Conservation (phyloP, 768 basidiomycete species). For the Russula griseocarnosa region DNA sequence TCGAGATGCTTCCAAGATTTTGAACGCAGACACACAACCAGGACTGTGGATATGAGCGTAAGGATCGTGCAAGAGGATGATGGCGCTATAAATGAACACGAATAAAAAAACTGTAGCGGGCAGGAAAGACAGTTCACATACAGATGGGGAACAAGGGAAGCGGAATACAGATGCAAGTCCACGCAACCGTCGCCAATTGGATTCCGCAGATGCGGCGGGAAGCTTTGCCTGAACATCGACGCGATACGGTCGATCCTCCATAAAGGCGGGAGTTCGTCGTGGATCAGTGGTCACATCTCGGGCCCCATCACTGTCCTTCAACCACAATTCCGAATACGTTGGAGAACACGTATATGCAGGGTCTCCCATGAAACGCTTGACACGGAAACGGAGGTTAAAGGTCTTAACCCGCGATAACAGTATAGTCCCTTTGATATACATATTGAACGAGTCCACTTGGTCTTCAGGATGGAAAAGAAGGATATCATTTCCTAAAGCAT, state of each 20-base stretch:
- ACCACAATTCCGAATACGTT: conserved; percentile 21
- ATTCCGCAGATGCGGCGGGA: conserved; percentile 35
- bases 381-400: conserved; percentile 64
- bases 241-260: conserved; percentile 33
- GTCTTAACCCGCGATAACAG: conserved; percentile 57
- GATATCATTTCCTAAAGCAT: conserved; percentile 59
- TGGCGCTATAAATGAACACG: conserved; percentile 43
- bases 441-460: conserved; percentile 64
- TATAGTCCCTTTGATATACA: conserved; percentile 67
- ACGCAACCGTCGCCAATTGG: conserved; percentile 38
- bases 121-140: conserved; percentile 36
- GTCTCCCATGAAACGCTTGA: conserved; percentile 58
- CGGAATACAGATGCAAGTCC: conserved; percentile 38
- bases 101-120: conserved; percentile 29
- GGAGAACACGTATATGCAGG: conserved; percentile 40
- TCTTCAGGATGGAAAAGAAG: conserved; percentile 57
- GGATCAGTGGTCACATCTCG: conserved; percentile 30
- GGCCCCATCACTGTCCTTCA: conserved; percentile 12
- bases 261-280: conserved; percentile 33
- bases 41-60: conserved; percentile 57
- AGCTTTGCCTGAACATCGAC: conserved; percentile 30
- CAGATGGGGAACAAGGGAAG: conserved; percentile 31
- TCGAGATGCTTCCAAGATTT: conserved; percentile 62
- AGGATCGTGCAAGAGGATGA: conserved; percentile 70
- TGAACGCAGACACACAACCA: conserved; percentile 65